Conservation (phyloP, 495 filamentous ascomycete species). For the Trichoderma gamsii region DNA sequence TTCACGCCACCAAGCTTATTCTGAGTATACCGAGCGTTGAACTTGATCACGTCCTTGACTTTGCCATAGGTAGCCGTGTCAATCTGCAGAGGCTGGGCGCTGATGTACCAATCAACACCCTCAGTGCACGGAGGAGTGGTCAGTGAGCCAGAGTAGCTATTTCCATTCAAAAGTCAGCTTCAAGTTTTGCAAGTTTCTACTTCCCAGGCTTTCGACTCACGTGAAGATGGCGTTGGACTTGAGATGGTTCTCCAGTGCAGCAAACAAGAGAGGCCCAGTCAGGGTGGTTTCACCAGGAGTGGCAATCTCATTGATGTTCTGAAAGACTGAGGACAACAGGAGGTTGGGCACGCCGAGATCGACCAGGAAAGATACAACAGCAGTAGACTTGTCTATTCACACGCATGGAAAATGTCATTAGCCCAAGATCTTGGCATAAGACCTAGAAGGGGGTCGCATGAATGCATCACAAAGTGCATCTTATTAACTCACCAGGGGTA, state of each 20-base stretch:
- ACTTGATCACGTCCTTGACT: conserved; percentile 55
- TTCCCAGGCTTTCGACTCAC: conserved; percentile 14
- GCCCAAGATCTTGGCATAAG: neutral
- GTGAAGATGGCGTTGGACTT: conserved; percentile 19
- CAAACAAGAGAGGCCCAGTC: conserved; percentile 52
- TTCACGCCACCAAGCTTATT: conserved; percentile 50
- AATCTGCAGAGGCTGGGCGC: conserved; percentile 44
- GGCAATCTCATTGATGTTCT: conserved; percentile 45
- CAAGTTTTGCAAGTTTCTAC: neutral
- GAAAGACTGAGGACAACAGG: conserved; percentile 46
- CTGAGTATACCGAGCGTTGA: conserved; percentile 59
- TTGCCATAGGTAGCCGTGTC: conserved; percentile 48
- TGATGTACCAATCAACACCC: conserved; percentile 53
- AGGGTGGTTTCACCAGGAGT: conserved; percentile 48
- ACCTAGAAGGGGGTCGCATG: neutral
- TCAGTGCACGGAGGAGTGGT: conserved; percentile 67
- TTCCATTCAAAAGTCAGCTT: neutral
- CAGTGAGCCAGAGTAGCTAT: conserved; percentile 52
- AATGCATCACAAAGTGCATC: neutral
- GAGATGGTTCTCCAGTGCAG: conserved; percentile 44
- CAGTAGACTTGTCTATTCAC: conserved; percentile 32
- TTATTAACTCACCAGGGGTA: conserved; percentile 34
- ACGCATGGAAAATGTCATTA: neutral
- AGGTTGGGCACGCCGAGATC: conserved; percentile 33
- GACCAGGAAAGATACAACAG: conserved; percentile 57